phyloP scores from a whole-genome alignment of 2,329 filamentous ascomycete species.

The Colletotrichum theobromicola region DNA sequence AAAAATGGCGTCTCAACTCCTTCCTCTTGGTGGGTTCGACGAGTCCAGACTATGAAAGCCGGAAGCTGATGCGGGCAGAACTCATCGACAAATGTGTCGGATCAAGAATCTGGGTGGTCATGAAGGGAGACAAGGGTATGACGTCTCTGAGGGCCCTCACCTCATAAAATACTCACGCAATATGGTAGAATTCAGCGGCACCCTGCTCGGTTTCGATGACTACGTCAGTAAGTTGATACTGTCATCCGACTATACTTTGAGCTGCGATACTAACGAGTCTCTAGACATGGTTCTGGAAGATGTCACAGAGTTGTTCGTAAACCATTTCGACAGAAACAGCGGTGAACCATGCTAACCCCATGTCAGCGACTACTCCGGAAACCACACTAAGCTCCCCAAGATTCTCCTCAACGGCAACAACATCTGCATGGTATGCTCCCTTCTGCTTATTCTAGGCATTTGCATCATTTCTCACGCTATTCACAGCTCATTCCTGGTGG shows the following conservation, averaged over 20 bases:
- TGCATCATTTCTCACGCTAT: constrained; percentile 3
- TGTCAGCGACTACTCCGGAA: constrained; percentile 84
- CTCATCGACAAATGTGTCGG: constrained; percentile 99
- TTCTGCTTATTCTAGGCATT: background rate
- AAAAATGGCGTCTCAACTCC: constrained; percentile 73
- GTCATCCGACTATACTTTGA: background rate
- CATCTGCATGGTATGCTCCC: constrained; percentile 87
- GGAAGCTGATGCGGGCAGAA: constrained; percentile 60
- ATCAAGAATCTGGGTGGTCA: constrained; percentile 97
- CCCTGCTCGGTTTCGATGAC: constrained; percentile 94
- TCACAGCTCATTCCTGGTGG: constrained; percentile 78
- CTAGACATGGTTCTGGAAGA: constrained; percentile 98
- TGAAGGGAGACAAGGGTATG: constrained; percentile 98
- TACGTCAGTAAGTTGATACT: constrained; percentile 87
- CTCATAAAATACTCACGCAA: background rate
- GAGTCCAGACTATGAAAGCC: background rate
- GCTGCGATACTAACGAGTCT: constrained; percentile 24
- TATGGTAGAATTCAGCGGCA: constrained; percentile 86
- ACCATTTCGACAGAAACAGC: background rate
- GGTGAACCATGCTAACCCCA: constrained; percentile 27
- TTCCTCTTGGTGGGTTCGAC: constrained; percentile 61
- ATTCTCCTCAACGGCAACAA: constrained; percentile 98
- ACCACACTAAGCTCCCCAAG: constrained; percentile 88
- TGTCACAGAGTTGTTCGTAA: constrained; percentile 88
- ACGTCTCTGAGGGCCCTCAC: background rate